Base-by-base conservation (phyloP, 2,329 filamentous ascomycete genomes). In the Amylocarpus encephaloides region DNA sequence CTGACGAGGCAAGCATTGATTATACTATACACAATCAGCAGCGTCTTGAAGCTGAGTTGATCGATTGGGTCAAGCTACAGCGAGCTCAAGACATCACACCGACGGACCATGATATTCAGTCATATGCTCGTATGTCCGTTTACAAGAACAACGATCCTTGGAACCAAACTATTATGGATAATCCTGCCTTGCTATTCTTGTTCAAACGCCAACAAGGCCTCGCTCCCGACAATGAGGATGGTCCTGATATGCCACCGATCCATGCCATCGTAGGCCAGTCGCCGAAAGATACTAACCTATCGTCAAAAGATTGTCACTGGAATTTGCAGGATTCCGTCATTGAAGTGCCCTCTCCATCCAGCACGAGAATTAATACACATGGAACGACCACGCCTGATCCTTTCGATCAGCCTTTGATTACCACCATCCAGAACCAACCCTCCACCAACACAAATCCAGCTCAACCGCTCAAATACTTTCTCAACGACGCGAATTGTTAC, bases 111-210 rank as follows among this genome's bases (percentile, higher is more conserved):
- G 75, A 78, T 41, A 63, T 84, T 35, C 79, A 82, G 58, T 68
- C 68, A 26, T 70, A 81, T 57, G 79, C 79, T 18, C 74, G 80
- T 54, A 70, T 80, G 46, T 79, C 83, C 57, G 79, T 83, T 18
- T 83, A 80, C 64, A 78, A 80, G 42, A 75, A 72, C 51, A 78
- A 82, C 46, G 79, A 83, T 57, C 74, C 73, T 9, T 83, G 80
- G 79, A 83, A 83, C 55, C 80, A 82, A 59, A 84, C 80, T 1
- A 75, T 74, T 0, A 77, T 79, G 2, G 80, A 84, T 55, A 78
- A 79, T 52, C 55, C 67, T 2, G 64, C 70, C 3, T 82, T 79
- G 75, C 68, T 83, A 1, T 63, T 67, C 3, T 66, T 71, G 11
- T 83, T 83, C 66, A 76, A 71, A 51, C 63, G 33, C 16, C 61